These are phyloP conservation scores for Xylaria polymorpha DNA, from an alignment of 2,329 filamentous ascomycete species.

Conservation along the genomic window DNA sequence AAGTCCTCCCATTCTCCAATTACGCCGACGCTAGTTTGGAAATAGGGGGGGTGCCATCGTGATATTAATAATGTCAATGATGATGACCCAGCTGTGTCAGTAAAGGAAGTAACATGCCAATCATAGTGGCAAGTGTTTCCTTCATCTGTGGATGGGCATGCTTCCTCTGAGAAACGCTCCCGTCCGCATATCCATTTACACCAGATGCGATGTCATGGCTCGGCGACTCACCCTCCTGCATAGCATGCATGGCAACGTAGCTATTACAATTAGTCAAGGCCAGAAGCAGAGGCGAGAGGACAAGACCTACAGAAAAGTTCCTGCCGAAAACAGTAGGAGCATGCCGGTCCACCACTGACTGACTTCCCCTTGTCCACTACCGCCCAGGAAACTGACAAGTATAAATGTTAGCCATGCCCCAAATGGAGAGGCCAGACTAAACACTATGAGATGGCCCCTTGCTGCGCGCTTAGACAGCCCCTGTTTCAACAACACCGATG, in stretches of 20 bases:
- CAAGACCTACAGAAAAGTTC: slow-evolving; percentile 86
- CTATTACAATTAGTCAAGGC: slow-evolving; percentile 56
- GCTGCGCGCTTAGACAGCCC: slow-evolving; percentile 88
- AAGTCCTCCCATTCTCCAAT: slow-evolving; percentile 32
- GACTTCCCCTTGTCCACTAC: slow-evolving; percentile 68
- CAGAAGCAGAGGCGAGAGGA: not conserved
- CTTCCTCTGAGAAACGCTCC: slow-evolving; percentile 59
- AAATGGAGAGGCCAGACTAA: slow-evolving; percentile 88
- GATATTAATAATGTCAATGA: slow-evolving; percentile 56
- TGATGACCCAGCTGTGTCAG: slow-evolving; percentile 83
- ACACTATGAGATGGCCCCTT: slow-evolving; percentile 85
- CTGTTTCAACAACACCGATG: slow-evolving; percentile 88
- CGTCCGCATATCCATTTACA: slow-evolving; percentile 67
- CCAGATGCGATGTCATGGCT: slow-evolving; percentile 62
- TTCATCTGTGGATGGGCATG: slow-evolving; percentile 70
- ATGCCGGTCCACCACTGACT: slow-evolving; percentile 92
- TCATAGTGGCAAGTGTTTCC: slow-evolving; percentile 76
- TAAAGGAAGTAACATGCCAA: slow-evolving; percentile 81
- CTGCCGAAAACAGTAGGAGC: slow-evolving; percentile 92
- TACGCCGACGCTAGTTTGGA: slow-evolving; percentile 33
- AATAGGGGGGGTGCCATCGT: slow-evolving; percentile 23
- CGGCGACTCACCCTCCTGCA: slow-evolving; percentile 78
- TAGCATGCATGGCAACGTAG: slow-evolving; percentile 98
- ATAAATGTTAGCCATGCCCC: slow-evolving; percentile 88
- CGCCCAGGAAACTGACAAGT: slow-evolving; percentile 78